Percentiles rank a stretch among this genome's conserved stretches.
phyloP scores from a whole-genome alignment of 1,284 basidiomycete species.

The Ceratorhiza oryzae-sativae region DNA sequence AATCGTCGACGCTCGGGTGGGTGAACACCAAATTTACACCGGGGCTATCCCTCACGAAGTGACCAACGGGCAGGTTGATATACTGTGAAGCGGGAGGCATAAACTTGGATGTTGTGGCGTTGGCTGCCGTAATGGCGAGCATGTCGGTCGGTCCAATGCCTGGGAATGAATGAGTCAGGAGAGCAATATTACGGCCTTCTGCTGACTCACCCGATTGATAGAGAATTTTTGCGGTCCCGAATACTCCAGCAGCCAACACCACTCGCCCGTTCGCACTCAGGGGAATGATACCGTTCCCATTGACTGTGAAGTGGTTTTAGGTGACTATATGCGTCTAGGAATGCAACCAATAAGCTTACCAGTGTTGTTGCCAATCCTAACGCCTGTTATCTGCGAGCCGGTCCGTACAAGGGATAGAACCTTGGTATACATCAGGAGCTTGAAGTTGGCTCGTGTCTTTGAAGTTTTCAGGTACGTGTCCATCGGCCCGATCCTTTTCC shows the following conservation, averaged over 20 bases:
- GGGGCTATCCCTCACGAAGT: conserved; percentile 64
- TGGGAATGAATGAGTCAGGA: background rate
- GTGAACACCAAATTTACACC: conserved; percentile 72
- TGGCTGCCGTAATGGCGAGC: conserved; percentile 59
- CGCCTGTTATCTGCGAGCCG: conserved; percentile 64
- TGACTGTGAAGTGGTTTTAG: conserved; percentile 49
- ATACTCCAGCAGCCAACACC: conserved; percentile 64
- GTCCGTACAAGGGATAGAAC: conserved; percentile 65
- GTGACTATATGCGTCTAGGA: background rate
- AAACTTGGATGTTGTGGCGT: conserved; percentile 57
- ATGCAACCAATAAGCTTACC: background rate
- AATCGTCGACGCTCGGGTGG: conserved; percentile 64
- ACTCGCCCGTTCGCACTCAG: conserved; percentile 66
- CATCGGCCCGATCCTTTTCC: conserved; percentile 66
- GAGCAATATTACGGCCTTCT: background rate
- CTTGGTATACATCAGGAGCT: conserved; percentile 58
- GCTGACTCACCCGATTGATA: conserved; percentile 59
- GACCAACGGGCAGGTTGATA: conserved; percentile 68
- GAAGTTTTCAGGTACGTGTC: conserved; percentile 67
- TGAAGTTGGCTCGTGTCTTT: conserved; percentile 60
- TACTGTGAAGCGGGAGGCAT: conserved; percentile 60
- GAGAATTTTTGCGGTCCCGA: conserved; percentile 65
- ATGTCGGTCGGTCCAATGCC: conserved; percentile 65
- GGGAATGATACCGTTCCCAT: conserved; percentile 62
- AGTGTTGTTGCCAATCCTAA: conserved; percentile 64